A percentile compares a stretch with the other conserved stretches of the same genome.
Conservation (phyloP, 306 rosid species). For the Cicer pinnatifidum region DNA sequence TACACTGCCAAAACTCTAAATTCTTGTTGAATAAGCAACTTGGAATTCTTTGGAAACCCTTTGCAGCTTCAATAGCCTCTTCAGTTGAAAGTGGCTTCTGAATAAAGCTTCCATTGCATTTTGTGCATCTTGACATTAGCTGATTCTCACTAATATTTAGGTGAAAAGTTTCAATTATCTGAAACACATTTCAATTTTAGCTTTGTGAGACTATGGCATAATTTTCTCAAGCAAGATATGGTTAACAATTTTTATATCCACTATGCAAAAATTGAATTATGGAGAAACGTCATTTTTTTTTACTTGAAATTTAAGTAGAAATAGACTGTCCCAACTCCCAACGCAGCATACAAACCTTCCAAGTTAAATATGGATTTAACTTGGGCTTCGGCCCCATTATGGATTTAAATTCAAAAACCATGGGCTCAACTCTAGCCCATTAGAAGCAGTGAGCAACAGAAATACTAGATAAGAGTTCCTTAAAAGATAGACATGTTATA, state of each 20-base stretch:
- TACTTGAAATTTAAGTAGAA: slow-evolving; percentile 8
- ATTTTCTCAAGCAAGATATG: slow-evolving; percentile 35
- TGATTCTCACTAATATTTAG: slow-evolving; percentile 74
- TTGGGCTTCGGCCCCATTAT: too few species aligned
- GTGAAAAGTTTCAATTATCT: slow-evolving; percentile 84
- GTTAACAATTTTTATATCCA: not conserved
- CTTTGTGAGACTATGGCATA: slow-evolving; percentile 17
- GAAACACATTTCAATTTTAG: slow-evolving; percentile 47
- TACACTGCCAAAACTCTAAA: slow-evolving; percentile 92
- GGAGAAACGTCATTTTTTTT: not conserved
- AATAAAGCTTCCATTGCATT: slow-evolving; percentile 92
- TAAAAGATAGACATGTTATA: not conserved
- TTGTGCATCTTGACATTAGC: slow-evolving; percentile 88
- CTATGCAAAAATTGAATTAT: slow-evolving; percentile 2
- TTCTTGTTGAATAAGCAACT: slow-evolving; percentile 83
- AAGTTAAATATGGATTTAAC: not conserved
- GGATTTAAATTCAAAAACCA: slow-evolving; percentile 10
- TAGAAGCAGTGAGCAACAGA: not conserved
- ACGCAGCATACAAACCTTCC: not conserved
- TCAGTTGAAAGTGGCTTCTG: slow-evolving; percentile 82
- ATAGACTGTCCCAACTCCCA: slow-evolving; percentile 25
- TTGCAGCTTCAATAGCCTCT: slow-evolving; percentile 89
- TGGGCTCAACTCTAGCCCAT: slow-evolving; percentile 1
- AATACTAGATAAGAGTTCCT: not conserved
- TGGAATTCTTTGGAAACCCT: slow-evolving; percentile 86